phyloP scores from a whole-genome alignment of 169 alveolate genomes.

The Babesia bovis region DNA sequence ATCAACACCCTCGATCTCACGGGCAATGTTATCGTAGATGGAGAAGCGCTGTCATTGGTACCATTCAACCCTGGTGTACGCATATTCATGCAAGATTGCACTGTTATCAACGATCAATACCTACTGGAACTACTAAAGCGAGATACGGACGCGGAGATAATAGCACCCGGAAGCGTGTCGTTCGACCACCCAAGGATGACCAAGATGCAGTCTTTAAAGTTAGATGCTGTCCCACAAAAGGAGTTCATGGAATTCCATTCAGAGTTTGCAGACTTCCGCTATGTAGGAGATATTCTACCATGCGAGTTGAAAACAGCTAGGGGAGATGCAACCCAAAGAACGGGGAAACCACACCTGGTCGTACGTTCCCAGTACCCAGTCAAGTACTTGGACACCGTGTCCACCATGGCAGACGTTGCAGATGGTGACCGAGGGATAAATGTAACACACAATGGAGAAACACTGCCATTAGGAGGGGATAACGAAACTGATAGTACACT shows the following conservation, averaged over 20 bases:
- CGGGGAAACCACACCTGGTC: constrained; percentile 23
- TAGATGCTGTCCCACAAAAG: constrained; percentile 24
- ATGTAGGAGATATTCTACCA: constrained; percentile 51
- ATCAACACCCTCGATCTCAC: constrained; percentile 19
- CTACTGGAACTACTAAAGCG: constrained; percentile 12
- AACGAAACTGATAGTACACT: constrained; percentile 6
- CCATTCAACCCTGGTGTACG: constrained; percentile 18
- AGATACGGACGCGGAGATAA: constrained; percentile 18
- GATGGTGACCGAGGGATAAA: neutral
- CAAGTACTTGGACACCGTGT: constrained; percentile 10
- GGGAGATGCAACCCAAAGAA: neutral
- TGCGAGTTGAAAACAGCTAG: constrained; percentile 58
- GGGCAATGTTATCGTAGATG: constrained; percentile 20
- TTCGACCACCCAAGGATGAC: constrained; percentile 35
- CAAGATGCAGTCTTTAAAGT: constrained; percentile 16
- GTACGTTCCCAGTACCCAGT: constrained; percentile 19
- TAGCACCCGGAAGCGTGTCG: constrained; percentile 9
- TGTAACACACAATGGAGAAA: neutral
- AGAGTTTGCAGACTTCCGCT: constrained; percentile 59
- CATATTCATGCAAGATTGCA: constrained; percentile 31
- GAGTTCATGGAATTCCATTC: constrained; percentile 28
- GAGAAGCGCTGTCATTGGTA: neutral
- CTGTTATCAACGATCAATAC: neutral
- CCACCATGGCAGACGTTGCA: constrained; percentile 25
- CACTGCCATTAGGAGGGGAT: constrained; percentile 1